Evolutionary conservation across 371 early-diverging fungal species (phyloP).

Genomic region (Mucor saturninus): DNA sequence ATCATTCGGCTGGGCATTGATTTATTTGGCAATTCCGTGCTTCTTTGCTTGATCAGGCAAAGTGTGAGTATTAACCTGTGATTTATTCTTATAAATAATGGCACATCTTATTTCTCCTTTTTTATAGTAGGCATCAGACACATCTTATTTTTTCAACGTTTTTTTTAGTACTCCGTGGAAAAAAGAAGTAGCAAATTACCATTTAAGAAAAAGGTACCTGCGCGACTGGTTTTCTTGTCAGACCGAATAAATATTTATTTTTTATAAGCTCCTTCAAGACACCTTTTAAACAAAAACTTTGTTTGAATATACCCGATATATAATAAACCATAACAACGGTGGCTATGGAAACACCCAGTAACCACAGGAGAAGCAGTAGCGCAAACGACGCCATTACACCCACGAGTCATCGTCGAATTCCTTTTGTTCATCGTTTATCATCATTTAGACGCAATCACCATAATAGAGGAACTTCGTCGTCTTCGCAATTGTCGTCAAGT

Average conservation of each 20-base stretch:
- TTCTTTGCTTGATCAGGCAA: too few species aligned
- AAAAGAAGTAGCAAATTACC: background rate
- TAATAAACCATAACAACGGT: background rate
- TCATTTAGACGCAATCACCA: constrained; percentile 21
- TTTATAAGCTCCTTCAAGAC: too few species aligned
- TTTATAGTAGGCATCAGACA: too few species aligned
- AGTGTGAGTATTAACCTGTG: too few species aligned
- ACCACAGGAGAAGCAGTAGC: constrained; percentile 14
- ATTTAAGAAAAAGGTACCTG: background rate
- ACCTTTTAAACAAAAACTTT: background rate
- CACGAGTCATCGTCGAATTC: constrained; percentile 15
- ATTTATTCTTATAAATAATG: too few species aligned
- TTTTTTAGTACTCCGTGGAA: too few species aligned
- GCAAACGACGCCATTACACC: constrained; percentile 9
- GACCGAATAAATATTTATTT: too few species aligned
- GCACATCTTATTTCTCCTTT: too few species aligned
- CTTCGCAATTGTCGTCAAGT: constrained; percentile 3
- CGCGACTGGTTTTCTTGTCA: too few species aligned
- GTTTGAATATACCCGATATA: background rate
- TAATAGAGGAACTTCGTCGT: constrained; percentile 9
- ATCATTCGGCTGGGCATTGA: too few species aligned
- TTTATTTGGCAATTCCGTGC: too few species aligned
- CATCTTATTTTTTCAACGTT: too few species aligned
- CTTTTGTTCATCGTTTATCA: constrained; percentile 29
- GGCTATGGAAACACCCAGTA: constrained; percentile 3